These are phyloP conservation scores for Diaporthe vaccinii DNA, from an alignment of 2,329 filamentous ascomycete species.

Conservation along the genomic window DNA sequence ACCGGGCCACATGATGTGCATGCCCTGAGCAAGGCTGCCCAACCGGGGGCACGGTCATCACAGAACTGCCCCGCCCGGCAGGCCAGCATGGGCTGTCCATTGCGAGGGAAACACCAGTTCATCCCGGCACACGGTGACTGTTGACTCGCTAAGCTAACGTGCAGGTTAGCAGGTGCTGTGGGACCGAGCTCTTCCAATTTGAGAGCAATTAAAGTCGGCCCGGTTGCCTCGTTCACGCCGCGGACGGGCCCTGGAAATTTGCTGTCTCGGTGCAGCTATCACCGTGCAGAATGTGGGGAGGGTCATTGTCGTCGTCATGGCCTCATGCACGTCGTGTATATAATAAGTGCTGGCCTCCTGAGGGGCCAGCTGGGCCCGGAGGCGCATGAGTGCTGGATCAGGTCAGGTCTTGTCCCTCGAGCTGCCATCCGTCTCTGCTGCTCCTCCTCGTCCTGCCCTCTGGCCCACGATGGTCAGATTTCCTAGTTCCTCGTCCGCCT, in stretches of 20 bases:
- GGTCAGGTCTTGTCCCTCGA: conserved; percentile 4
- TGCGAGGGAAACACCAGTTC: conserved; percentile 10
- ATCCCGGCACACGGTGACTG: background rate
- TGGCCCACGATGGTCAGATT: conserved; percentile 1
- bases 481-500: conserved; percentile 10
- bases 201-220: conserved; percentile 18
- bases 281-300: background rate
- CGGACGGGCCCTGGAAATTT: conserved; percentile 6
- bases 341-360: background rate
- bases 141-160: conserved; percentile 1
- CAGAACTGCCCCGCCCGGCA: conserved; percentile 6
- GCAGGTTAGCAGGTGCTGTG: background rate
- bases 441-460: background rate
- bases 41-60: background rate
- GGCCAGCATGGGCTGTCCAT: conserved; percentile 10
- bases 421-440: background rate
- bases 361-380: background rate
- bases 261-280: conserved; percentile 22
- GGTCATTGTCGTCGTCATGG: background rate
- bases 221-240: conserved; percentile 12
- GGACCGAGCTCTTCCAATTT: background rate
- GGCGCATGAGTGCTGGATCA: background rate
- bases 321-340: background rate
- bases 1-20: conserved; percentile 11
- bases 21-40: background rate